phyloP scores from a whole-genome alignment of 2,329 filamentous ascomycete genomes.

The Trichophyton simii region DNA sequence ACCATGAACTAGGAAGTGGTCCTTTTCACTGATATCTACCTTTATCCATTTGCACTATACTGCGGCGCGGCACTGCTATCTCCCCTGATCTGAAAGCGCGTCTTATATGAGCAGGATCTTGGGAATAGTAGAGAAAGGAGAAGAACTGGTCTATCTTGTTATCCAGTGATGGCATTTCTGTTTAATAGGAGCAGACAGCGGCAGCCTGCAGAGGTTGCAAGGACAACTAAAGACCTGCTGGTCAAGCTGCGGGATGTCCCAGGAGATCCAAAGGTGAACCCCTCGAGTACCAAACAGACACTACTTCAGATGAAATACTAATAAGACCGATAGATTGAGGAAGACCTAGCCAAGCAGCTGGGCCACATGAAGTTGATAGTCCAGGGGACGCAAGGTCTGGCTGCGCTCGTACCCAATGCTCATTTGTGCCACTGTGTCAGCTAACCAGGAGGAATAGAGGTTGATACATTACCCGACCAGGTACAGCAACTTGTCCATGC shows the following conservation, averaged over 20 bases:
- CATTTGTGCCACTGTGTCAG: background rate
- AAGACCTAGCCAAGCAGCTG: slow-evolving; percentile 77
- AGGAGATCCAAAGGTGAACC: slow-evolving; percentile 42
- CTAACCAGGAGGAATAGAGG: slow-evolving; percentile 45
- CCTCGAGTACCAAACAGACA: background rate
- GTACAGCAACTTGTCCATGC: slow-evolving; percentile 74
- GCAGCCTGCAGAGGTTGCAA: slow-evolving; percentile 49
- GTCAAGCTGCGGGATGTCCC: slow-evolving; percentile 48
- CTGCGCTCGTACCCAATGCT: slow-evolving; percentile 1
- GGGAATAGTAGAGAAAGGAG: background rate
- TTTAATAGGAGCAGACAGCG: slow-evolving; percentile 52
- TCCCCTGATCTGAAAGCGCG: background rate
- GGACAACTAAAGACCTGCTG: slow-evolving; percentile 52
- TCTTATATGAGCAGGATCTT: background rate
- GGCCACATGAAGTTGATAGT: slow-evolving; percentile 84
- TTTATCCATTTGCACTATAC: background rate
- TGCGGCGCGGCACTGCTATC: background rate
- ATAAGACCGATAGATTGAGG: slow-evolving; percentile 48
- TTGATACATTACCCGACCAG: slow-evolving; percentile 74
- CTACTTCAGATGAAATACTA: slow-evolving; percentile 10
- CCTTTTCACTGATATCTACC: background rate
- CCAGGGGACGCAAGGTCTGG: slow-evolving; percentile 74
- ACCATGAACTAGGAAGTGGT: background rate
- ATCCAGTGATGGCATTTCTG: slow-evolving; percentile 53
- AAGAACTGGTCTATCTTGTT: slow-evolving; percentile 3